Evolutionary conservation across 2,329 filamentous ascomycete genomes (phyloP).

Genomic region (Bipolaris bicolor): DNA sequence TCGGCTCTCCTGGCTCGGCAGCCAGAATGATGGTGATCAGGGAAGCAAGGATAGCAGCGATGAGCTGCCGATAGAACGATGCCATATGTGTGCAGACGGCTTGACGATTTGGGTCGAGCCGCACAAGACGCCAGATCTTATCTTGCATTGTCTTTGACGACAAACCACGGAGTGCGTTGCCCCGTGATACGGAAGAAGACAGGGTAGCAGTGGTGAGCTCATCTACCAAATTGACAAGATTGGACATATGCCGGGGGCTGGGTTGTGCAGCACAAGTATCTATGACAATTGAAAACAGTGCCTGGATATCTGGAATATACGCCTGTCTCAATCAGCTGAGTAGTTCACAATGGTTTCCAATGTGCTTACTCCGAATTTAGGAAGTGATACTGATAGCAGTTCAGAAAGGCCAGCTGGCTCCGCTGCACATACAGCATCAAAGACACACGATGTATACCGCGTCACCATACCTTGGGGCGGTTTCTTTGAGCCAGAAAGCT

Average conservation of each 20-base stretch:
- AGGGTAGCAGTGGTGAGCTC: slow-evolving; percentile 22
- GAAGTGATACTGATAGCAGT: slow-evolving; percentile 33
- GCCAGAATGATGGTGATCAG: slow-evolving; percentile 35
- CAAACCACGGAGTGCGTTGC: slow-evolving; percentile 31
- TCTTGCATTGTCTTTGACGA: slow-evolving; percentile 34
- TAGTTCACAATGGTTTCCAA: background rate
- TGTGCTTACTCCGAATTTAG: slow-evolving; percentile 36
- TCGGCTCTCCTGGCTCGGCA: slow-evolving; percentile 20
- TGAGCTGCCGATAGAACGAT: slow-evolving; percentile 23
- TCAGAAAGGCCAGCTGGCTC: slow-evolving; percentile 23
- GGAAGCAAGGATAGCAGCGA: slow-evolving; percentile 35
- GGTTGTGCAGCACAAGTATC: slow-evolving; percentile 17
- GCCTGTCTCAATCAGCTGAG: slow-evolving; percentile 22
- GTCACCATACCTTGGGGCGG: slow-evolving; percentile 28
- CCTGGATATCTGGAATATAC: slow-evolving; percentile 25
- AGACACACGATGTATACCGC: slow-evolving; percentile 32
- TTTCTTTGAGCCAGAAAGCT: slow-evolving; percentile 28
- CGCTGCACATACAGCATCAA: slow-evolving; percentile 10
- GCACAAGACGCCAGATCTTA: slow-evolving; percentile 28
- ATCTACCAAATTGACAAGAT: slow-evolving; percentile 23
- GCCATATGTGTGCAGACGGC: slow-evolving; percentile 12
- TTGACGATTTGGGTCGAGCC: background rate
- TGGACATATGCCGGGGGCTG: slow-evolving; percentile 14
- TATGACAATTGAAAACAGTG: slow-evolving; percentile 25
- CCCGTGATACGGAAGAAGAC: slow-evolving; percentile 22